phyloP scores from a whole-genome alignment of 2,329 filamentous ascomycete species.

The Aciculosporium take region DNA sequence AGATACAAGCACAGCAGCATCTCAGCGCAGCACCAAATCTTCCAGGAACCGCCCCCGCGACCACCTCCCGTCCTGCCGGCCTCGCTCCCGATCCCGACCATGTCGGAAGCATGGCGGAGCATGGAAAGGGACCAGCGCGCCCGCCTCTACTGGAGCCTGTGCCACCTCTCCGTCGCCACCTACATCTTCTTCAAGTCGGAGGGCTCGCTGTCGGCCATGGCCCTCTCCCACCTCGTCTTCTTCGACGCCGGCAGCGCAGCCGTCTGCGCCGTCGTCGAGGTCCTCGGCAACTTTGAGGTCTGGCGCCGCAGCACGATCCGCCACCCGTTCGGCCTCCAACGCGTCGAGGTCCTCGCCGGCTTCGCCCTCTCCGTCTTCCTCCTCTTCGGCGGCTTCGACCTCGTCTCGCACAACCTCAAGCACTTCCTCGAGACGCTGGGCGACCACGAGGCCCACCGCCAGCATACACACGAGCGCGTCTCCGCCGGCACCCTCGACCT shows the following conservation, averaged over 20 bases:
- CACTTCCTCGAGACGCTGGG: constrained; percentile 61
- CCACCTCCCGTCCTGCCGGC: constrained; percentile 81
- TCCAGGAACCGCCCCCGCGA: constrained; percentile 76
- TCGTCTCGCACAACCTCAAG: constrained; percentile 86
- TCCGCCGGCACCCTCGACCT: constrained; percentile 66
- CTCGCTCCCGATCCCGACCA: constrained; percentile 80
- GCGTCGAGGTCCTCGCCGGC: constrained; percentile 84
- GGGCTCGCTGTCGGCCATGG: constrained; percentile 80
- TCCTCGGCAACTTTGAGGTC: constrained; percentile 91
- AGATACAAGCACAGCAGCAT: constrained; percentile 97
- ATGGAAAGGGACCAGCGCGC: constrained; percentile 80
- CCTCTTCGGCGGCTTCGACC: constrained; percentile 92
- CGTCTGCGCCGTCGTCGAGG: constrained; percentile 82
- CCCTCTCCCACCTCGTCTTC: constrained; percentile 81
- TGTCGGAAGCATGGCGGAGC: constrained; percentile 74
- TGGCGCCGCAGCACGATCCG: constrained; percentile 88
- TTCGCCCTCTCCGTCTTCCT: constrained; percentile 94
- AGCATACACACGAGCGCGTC: constrained; percentile 50
- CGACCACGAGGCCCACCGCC: constrained; percentile 56
- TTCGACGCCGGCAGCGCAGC: constrained; percentile 90
- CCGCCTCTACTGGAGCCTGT: constrained; percentile 77
- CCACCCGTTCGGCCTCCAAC: constrained; percentile 85
- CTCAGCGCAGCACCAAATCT: constrained; percentile 78
- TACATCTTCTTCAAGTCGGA: constrained; percentile 78
- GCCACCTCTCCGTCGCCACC: constrained; percentile 69